Evolutionary conservation across 176 grass and related monocot species (phyloP).

Genomic region (Carex cristatella): DNA sequence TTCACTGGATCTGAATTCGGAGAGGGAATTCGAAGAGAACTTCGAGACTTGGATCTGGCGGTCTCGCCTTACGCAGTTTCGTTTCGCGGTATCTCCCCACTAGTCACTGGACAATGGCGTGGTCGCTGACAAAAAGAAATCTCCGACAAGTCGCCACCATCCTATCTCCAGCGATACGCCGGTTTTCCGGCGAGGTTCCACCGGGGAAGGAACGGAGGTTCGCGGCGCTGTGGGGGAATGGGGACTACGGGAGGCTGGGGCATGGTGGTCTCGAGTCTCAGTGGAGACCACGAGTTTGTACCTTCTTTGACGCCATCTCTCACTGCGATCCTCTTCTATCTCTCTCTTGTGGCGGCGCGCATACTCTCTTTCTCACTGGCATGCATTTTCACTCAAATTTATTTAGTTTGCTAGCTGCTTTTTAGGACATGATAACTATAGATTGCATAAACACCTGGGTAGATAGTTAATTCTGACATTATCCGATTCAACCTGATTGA

Average conservation of each 20-base stretch:
- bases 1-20: too few relatives aligned
- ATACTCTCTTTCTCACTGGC: slow-evolving; percentile 89
- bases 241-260: slow-evolving; percentile 77
- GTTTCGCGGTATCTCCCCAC: neutral
- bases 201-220: slow-evolving; percentile 36
- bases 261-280: slow-evolving; percentile 68
- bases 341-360: slow-evolving; percentile 77
- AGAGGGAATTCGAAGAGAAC: too few relatives aligned
- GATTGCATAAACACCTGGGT: neutral
- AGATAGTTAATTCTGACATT: neutral
- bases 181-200: neutral
- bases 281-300: slow-evolving; percentile 65
- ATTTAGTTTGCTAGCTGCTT: neutral
- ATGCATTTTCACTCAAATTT: neutral
- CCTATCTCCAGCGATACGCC: slow-evolving; percentile 13
- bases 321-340: slow-evolving; percentile 44
- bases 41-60: neutral
- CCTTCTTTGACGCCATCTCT: slow-evolving; percentile 45
- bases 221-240: slow-evolving; percentile 85
- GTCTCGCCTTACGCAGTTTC: neutral
- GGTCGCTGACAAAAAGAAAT: slow-evolving; percentile 43
- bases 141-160: slow-evolving; percentile 3
- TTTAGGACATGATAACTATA: neutral
- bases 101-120: slow-evolving; percentile 19
- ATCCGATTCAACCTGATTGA: neutral